Conservation (phyloP, 768 basidiomycete species). For the Tephrocybe sp. region DNA sequence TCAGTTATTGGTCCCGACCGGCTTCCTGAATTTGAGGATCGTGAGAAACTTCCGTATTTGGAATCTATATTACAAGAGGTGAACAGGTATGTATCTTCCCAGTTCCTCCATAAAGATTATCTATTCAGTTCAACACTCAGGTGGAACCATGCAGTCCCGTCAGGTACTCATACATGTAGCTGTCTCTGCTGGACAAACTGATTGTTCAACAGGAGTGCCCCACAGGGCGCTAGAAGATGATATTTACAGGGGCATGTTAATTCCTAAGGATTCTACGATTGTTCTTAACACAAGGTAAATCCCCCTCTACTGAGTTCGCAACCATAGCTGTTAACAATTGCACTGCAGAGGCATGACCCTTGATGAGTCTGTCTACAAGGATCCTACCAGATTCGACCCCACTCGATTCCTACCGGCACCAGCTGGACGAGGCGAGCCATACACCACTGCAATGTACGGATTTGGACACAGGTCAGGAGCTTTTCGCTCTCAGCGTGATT, state of each 20-base stretch:
- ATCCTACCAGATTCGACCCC: slow-evolving; percentile 41
- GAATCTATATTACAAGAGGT: slow-evolving; percentile 34
- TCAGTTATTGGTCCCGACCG: slow-evolving; percentile 33
- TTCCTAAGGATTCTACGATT: slow-evolving; percentile 32
- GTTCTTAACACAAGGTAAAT: slow-evolving; percentile 23
- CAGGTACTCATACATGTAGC: neutral
- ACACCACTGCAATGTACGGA: slow-evolving; percentile 18
- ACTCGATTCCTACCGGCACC: slow-evolving; percentile 35
- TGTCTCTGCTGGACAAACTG: neutral
- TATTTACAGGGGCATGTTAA: slow-evolving; percentile 35
- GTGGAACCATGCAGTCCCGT: slow-evolving; percentile 1
- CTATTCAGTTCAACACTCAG: neutral
- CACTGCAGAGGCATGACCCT: slow-evolving; percentile 39
- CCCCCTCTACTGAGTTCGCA: no score
- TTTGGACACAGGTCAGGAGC: slow-evolving; percentile 15
- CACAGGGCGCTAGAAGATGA: slow-evolving; percentile 27
- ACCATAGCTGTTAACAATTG: no score
- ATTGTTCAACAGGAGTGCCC: slow-evolving; percentile 28
- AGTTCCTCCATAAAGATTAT: neutral
- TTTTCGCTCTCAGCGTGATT: neutral
- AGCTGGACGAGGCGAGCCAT: slow-evolving; percentile 15
- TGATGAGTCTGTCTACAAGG: slow-evolving; percentile 33
- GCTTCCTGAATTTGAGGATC: slow-evolving; percentile 34
- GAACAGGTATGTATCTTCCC: slow-evolving; percentile 11
- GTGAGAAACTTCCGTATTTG: slow-evolving; percentile 33